These are phyloP conservation scores for Coemansia sp. DNA, from an alignment of 192 early-diverging fungal genomes.

Conservation along the genomic window DNA sequence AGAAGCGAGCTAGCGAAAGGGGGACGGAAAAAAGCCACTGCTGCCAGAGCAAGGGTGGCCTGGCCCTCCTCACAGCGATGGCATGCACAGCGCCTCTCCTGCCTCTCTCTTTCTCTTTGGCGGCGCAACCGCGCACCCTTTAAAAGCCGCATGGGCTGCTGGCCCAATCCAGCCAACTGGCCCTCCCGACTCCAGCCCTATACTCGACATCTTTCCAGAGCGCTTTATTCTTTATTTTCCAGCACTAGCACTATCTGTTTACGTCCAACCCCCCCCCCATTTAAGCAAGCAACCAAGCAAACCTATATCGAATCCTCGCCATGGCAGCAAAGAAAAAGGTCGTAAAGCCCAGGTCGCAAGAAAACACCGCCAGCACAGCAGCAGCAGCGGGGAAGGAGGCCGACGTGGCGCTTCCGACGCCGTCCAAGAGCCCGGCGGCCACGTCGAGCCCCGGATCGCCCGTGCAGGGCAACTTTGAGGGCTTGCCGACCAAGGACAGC, in stretches of 20 bases:
- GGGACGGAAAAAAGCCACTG: too few relatives aligned
- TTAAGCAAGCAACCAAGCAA: too few relatives aligned
- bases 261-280: not conserved
- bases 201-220: too few relatives aligned
- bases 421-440: not conserved
- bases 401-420: not conserved
- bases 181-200: too few relatives aligned
- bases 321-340: conserved; percentile 37
- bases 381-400: not conserved
- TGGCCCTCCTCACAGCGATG: too few relatives aligned
- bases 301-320: not conserved
- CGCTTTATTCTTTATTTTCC: not conserved
- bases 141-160: not conserved
- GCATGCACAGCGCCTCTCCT: too few relatives aligned
- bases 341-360: conserved; percentile 14
- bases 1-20: not conserved
- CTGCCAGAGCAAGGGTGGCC: too few relatives aligned
- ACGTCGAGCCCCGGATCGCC: conserved; percentile 8
- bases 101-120: too few relatives aligned
- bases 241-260: not conserved
- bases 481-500: conserved; percentile 13
- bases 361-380: not conserved
- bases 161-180: not conserved
- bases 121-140: too few relatives aligned
- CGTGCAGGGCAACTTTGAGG: conserved; percentile 9